Evolutionary conservation across 345 rosid species (phyloP).

Genomic region (Aurinia saxatilis): DNA sequence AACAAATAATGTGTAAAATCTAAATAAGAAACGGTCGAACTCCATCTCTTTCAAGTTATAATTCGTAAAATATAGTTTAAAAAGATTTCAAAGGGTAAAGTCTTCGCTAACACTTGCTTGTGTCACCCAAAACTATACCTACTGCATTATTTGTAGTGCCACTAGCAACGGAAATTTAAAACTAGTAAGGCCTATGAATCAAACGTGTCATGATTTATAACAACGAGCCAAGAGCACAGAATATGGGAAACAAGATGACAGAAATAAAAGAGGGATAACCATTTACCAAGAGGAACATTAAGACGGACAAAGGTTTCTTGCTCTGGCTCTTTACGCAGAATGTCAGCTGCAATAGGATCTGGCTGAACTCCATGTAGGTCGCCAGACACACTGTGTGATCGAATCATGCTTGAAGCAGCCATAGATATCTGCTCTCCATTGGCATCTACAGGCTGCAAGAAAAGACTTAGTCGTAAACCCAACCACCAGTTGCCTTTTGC

Average conservation of each 20-base stretch:
- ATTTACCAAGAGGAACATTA: slow-evolving; percentile 61
- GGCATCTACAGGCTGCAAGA: slow-evolving; percentile 35
- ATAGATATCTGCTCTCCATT: slow-evolving; percentile 53
- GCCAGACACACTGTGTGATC: slow-evolving; percentile 91
- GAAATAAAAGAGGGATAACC: not conserved
- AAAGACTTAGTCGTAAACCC: not conserved
- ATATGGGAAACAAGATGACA: not conserved
- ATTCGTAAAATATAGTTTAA: not conserved
- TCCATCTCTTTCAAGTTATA: not conserved
- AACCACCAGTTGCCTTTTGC: not conserved
- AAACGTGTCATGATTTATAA: not conserved
- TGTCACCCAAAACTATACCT: not conserved
- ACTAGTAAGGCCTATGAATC: not conserved
- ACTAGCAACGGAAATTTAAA: not conserved
- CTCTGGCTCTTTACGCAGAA: slow-evolving; percentile 96
- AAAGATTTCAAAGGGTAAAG: not conserved
- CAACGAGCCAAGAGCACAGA: not conserved
- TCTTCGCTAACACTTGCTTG: not conserved
- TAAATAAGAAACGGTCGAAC: not conserved
- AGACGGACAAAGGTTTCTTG: slow-evolving; percentile 92
- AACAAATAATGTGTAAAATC: slow-evolving; percentile 1
- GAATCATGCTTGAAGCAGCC: slow-evolving; percentile 77
- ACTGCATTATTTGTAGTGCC: not conserved
- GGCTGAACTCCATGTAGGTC: slow-evolving; percentile 98
- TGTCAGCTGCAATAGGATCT: slow-evolving; percentile 97